Evolutionary conservation across 768 basidiomycete species (phyloP).

Genomic region (Mycena albidolilacea): DNA sequence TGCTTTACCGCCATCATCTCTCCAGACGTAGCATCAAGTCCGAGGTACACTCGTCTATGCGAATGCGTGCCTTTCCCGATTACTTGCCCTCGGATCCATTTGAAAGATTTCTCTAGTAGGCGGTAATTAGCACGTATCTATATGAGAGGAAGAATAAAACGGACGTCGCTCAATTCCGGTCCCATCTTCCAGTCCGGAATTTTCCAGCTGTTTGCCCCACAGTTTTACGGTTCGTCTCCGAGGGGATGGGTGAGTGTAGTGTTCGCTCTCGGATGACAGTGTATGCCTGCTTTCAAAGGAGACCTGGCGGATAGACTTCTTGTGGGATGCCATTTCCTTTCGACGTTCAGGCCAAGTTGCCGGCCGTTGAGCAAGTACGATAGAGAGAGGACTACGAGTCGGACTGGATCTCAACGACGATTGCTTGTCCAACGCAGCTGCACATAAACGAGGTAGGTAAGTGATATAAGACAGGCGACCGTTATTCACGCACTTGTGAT

Average conservation of each 20-base stretch:
- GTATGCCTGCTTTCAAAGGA: constrained; percentile 8
- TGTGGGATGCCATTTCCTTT: constrained; percentile 19
- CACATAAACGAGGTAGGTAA: neutral
- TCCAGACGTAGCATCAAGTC: constrained; percentile 81
- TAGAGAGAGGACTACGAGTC: constrained; percentile 37
- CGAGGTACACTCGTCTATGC: constrained; percentile 84
- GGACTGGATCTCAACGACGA: constrained; percentile 27
- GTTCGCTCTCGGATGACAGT: neutral
- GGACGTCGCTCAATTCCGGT: constrained; percentile 7
- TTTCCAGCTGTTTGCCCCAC: neutral
- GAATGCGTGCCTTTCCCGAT: constrained; percentile 86
- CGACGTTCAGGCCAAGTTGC: constrained; percentile 2
- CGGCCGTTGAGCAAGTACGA: constrained; percentile 1
- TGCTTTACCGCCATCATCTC: constrained; percentile 92
- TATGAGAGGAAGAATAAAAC: neutral
- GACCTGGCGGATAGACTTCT: constrained; percentile 25
- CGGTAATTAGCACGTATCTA: neutral
- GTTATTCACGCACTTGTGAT: constrained; percentile 24
- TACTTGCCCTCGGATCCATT: constrained; percentile 84
- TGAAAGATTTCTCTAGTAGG: constrained; percentile 4
- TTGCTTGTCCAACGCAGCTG: constrained; percentile 33
- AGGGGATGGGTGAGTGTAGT: neutral
- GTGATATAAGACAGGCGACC: neutral
- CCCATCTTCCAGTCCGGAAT: neutral
- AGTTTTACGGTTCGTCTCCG: constrained; percentile 20